Conservation (phyloP, 495 filamentous ascomycete genomes). For the Rhypophila decipiens region DNA sequence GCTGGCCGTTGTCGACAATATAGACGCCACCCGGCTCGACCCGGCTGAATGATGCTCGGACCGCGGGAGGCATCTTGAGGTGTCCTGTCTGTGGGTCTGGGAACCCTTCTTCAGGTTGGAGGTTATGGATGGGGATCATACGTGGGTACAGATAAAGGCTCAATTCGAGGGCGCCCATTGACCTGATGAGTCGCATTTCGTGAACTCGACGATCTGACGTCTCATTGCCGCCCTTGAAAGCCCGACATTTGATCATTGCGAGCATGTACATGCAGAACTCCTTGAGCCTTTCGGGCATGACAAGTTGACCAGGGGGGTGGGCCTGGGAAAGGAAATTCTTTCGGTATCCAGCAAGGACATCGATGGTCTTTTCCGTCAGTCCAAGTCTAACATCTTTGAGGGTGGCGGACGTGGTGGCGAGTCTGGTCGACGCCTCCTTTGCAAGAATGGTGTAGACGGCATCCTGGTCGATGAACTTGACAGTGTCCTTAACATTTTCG, state of each 20-base stretch:
- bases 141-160: conserved; percentile 93
- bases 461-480: conserved; percentile 93
- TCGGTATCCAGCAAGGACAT: conserved; percentile 88
- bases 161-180: conserved; percentile 77
- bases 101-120: conserved; percentile 83
- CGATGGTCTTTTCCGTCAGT: conserved; percentile 87
- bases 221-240: conserved; percentile 91
- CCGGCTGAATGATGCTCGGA: conserved; percentile 80
- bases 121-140: conserved; percentile 85
- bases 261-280: conserved; percentile 97
- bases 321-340: conserved; percentile 75
- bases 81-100: conserved; percentile 76
- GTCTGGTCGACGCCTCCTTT: conserved; percentile 83
- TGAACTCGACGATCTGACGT: conserved; percentile 86
- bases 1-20: conserved; percentile 93
- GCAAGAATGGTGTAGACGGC: conserved; percentile 81
- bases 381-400: conserved; percentile 83
- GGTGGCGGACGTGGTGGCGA: conserved; percentile 58
- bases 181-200: conserved; percentile 83
- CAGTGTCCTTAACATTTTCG: conserved; percentile 72
- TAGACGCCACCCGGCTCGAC: conserved; percentile 96
- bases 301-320: conserved; percentile 86
- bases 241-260: conserved; percentile 82
- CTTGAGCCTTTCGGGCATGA: conserved; percentile 92
- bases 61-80: conserved; percentile 68